A percentile compares a stretch with the other conserved stretches of the same genome.
phyloP scores from a whole-genome alignment of 495 filamentous ascomycete species.

The Melanomma pulvis-pyrius region DNA sequence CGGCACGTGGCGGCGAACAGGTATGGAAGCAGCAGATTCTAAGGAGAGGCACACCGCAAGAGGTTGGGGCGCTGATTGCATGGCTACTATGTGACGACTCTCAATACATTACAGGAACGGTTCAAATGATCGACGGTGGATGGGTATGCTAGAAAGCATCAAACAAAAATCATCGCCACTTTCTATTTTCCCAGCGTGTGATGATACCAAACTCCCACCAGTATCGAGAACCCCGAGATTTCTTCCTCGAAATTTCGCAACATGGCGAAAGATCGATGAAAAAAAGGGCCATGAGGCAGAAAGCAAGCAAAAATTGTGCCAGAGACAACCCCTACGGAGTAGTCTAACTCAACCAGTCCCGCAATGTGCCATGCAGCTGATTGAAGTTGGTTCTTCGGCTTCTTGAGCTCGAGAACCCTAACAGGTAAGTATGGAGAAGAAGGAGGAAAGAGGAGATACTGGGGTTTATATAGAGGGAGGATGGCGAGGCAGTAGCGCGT shows the following conservation, averaged over 20 bases:
- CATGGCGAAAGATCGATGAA: not conserved
- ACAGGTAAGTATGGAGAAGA: slow-evolving; percentile 8
- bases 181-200: too few species aligned
- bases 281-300: not conserved
- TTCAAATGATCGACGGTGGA: slow-evolving; percentile 41
- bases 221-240: not conserved
- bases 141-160: slow-evolving; percentile 34
- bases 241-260: not conserved
- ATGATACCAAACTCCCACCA: too few species aligned
- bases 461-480: slow-evolving; percentile 3
- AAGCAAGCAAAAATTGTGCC: slow-evolving; percentile 11
- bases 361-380: slow-evolving; percentile 9
- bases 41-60: slow-evolving; percentile 30
- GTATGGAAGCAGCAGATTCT: slow-evolving; percentile 32
- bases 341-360: not conserved
- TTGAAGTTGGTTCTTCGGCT: not conserved
- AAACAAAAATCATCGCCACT: not conserved
- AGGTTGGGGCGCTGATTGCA: slow-evolving; percentile 41
- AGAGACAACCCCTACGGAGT: slow-evolving; percentile 1
- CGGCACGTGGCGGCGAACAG: slow-evolving; percentile 23
- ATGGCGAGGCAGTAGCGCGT: not conserved
- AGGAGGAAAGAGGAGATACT: not conserved
- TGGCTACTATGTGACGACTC: slow-evolving; percentile 43
- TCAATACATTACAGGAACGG: slow-evolving; percentile 41
- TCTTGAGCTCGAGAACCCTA: slow-evolving; percentile 4